Percentiles rank a stretch among this genome's conserved stretches.
Conservation (phyloP, 129 eudicot species). For the Oenanthe sinensis region DNA sequence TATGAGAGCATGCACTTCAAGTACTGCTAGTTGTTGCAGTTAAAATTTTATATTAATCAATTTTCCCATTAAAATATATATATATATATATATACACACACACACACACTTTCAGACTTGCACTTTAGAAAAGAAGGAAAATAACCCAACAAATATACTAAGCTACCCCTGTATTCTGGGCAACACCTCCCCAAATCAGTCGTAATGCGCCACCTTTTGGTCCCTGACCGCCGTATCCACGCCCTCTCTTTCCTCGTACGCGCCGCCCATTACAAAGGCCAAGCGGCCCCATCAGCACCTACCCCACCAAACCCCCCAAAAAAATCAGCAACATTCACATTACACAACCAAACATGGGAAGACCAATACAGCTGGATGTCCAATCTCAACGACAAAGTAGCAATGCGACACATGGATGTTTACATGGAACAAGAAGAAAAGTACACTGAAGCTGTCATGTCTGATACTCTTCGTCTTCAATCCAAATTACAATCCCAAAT, state of each 20-base stretch:
- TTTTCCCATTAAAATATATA: too few species aligned
- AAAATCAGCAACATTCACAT: slow-evolving; percentile 37
- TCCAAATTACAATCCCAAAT: slow-evolving; percentile 79
- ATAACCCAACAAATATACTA: too few species aligned
- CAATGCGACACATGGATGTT: slow-evolving; percentile 93
- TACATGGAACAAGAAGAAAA: slow-evolving; percentile 95
- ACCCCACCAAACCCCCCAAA: slow-evolving; percentile 79
- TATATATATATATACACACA: too few species aligned
- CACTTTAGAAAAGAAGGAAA: too few species aligned
- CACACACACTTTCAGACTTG: too few species aligned
- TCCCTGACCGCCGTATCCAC: slow-evolving; percentile 19
- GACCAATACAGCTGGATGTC: slow-evolving; percentile 94
- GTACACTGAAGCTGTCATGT: slow-evolving; percentile 82
- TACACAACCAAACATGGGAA: slow-evolving; percentile 65
- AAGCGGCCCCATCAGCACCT: slow-evolving; percentile 53
- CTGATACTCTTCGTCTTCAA: slow-evolving; percentile 55
- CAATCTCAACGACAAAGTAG: slow-evolving; percentile 69
- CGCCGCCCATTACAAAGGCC: slow-evolving; percentile 46
- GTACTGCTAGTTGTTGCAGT: too few species aligned
- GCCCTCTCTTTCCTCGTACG: slow-evolving; percentile 16
- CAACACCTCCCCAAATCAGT: slow-evolving; percentile 20
- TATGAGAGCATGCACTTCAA: too few species aligned
- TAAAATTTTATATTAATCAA: too few species aligned
- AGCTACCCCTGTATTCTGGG: neutral
- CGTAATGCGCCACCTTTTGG: slow-evolving; percentile 41